phyloP scores from a whole-genome alignment of 768 basidiomycete species.

The Lanmaoa pseudosensibilis region DNA sequence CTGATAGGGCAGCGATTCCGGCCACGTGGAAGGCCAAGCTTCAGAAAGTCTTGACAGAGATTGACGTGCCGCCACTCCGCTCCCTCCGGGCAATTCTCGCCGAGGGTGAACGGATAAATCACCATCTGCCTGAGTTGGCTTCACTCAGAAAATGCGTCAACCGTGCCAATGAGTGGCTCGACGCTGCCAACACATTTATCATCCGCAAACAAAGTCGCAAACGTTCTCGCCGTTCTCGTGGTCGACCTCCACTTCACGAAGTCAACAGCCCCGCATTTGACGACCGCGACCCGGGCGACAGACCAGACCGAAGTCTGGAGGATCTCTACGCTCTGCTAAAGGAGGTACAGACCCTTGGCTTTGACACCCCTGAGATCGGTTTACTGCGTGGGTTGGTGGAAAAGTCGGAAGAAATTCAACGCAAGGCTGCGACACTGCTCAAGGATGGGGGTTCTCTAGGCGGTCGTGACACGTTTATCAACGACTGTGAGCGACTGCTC shows the following conservation, averaged over 20 bases:
- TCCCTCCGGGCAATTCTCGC: slow-evolving; percentile 78
- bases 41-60: slow-evolving; percentile 62
- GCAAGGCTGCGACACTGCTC: slow-evolving; percentile 55
- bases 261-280: slow-evolving; percentile 35
- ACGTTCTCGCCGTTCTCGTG: slow-evolving; percentile 64
- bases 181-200: slow-evolving; percentile 74
- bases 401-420: slow-evolving; percentile 64
- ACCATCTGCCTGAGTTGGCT: slow-evolving; percentile 67
- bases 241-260: slow-evolving; percentile 49
- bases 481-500: slow-evolving; percentile 71
- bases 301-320: slow-evolving; percentile 67
- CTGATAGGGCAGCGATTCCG: slow-evolving; percentile 73
- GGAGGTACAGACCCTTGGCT: slow-evolving; percentile 78
- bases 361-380: slow-evolving; percentile 77
- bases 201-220: slow-evolving; percentile 80
- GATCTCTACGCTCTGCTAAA: slow-evolving; percentile 68
- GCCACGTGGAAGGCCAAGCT: slow-evolving; percentile 74
- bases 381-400: slow-evolving; percentile 53
- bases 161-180: slow-evolving; percentile 86
- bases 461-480: slow-evolving; percentile 57
- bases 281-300: slow-evolving; percentile 57
- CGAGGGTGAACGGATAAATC: slow-evolving; percentile 86
- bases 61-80: slow-evolving; percentile 69
- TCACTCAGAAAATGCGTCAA: slow-evolving; percentile 76
- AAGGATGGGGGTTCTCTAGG: slow-evolving; percentile 39